These are phyloP conservation scores for Ceraceosorus guamensis DNA, from an alignment of 1,284 basidiomycete genomes.

Conservation along the genomic window DNA sequence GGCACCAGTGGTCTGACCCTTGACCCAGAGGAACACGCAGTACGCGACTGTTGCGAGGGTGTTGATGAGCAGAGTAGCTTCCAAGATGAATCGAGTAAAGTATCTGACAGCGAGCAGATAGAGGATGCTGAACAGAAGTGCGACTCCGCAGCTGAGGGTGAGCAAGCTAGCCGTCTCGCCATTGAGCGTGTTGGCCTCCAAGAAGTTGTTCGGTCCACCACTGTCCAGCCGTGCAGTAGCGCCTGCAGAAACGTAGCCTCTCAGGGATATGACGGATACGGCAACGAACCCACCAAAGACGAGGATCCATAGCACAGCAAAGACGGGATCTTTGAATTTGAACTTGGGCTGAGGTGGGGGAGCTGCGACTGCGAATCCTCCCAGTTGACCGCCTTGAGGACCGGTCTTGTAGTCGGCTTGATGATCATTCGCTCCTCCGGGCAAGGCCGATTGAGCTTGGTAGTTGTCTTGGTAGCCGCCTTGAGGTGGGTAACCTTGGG, in stretches of 20 bases:
- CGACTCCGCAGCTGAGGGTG: constrained; percentile 60
- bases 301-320: constrained; percentile 47
- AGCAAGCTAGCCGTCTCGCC: constrained; percentile 61
- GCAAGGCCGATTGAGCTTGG: constrained; percentile 12
- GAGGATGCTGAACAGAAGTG: constrained; percentile 54
- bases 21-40: constrained; percentile 16
- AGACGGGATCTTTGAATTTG: constrained; percentile 26
- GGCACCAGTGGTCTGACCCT: constrained; percentile 28
- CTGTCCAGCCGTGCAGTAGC: constrained; percentile 51
- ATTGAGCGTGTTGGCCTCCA: constrained; percentile 71
- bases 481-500: constrained; percentile 8
- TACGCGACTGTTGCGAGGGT: constrained; percentile 15
- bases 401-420: constrained; percentile 21
- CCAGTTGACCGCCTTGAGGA: background rate
- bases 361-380: background rate
- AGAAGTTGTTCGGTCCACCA: no score
- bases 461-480: constrained; percentile 31
- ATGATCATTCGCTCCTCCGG: constrained; percentile 28
- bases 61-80: constrained; percentile 30
- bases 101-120: constrained; percentile 60
- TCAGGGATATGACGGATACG: constrained; percentile 47
- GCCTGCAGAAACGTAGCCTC: constrained; percentile 18
- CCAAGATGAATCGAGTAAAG: constrained; percentile 60
- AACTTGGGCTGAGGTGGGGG: background rate
- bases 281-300: constrained; percentile 49